Percentiles rank a stretch among this genome's conserved stretches.
phyloP scores from a whole-genome alignment of 2,329 filamentous ascomycete genomes.

The Dissoconium aciculare region DNA sequence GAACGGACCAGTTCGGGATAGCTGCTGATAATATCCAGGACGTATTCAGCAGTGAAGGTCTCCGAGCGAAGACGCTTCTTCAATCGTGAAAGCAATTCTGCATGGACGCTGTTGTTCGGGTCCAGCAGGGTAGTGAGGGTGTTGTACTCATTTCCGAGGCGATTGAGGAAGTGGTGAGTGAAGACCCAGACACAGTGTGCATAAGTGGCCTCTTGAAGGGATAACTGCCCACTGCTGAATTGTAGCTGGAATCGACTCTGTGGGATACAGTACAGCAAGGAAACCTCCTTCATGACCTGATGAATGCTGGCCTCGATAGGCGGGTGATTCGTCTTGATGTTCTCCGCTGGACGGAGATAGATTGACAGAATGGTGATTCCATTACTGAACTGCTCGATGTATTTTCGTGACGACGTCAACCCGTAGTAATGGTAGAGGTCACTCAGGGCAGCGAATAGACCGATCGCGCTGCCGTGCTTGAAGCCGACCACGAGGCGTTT shows the following conservation, averaged over 20 bases:
- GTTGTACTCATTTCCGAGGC: slow-evolving; percentile 80
- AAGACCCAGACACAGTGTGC: slow-evolving; percentile 97
- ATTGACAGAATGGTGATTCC: slow-evolving; percentile 94
- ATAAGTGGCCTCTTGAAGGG: slow-evolving; percentile 92
- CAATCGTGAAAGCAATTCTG: slow-evolving; percentile 77
- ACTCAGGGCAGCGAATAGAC: slow-evolving; percentile 86
- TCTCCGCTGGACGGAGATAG: slow-evolving; percentile 63
- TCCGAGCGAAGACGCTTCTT: slow-evolving; percentile 91
- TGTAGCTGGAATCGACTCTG: slow-evolving; percentile 90
- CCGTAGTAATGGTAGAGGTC: slow-evolving; percentile 99
- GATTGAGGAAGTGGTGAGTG: slow-evolving; percentile 94
- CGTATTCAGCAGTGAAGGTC: slow-evolving; percentile 96
- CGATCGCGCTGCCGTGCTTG: slow-evolving; percentile 79
- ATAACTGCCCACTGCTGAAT: slow-evolving; percentile 73
- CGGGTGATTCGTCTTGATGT: slow-evolving; percentile 45
- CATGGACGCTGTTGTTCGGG: slow-evolving; percentile 65
- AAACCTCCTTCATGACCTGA: slow-evolving; percentile 98
- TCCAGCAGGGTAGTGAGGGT: slow-evolving; percentile 73
- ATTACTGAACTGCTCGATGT: slow-evolving; percentile 96
- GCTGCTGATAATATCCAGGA: slow-evolving; percentile 85
- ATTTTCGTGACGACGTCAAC: slow-evolving; percentile 88
- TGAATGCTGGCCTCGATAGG: slow-evolving; percentile 89
- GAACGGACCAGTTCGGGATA: slow-evolving; percentile 78
- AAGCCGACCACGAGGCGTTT: slow-evolving; percentile 92
- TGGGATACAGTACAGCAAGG: slow-evolving; percentile 89